phyloP scores from a whole-genome alignment of 139 green algal genomes.

The Limnomonas spitsbergensis region DNA sequence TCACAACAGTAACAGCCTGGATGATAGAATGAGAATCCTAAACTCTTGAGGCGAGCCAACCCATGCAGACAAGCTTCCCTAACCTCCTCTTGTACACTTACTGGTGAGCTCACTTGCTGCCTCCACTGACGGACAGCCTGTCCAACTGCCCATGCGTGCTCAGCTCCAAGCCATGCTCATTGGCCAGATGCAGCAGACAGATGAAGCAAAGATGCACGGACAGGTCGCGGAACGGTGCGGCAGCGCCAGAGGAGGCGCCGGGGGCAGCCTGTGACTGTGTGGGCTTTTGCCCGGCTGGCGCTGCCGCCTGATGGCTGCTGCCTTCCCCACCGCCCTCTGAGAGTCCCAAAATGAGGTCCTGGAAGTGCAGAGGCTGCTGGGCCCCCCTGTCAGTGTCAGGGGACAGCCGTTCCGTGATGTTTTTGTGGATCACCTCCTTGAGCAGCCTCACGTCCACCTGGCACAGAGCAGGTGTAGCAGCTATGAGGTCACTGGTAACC shows the following conservation, averaged over 20 bases:
- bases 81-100: no score
- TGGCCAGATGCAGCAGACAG: constrained; percentile 94
- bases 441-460: constrained; percentile 23
- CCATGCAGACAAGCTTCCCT: no score
- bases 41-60: no score
- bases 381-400: neutral
- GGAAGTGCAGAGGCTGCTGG: neutral
- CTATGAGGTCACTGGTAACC: no score
- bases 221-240: constrained; percentile 56
- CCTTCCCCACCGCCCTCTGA: no score
- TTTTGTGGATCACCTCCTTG: constrained; percentile 13
- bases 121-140: constrained; percentile 17
- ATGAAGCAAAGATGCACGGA: constrained; percentile 96
- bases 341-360: constrained; percentile 10
- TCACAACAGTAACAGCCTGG: no score
- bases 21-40: no score
- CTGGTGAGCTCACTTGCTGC: no score
- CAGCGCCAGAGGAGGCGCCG: neutral
- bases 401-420: neutral
- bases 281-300: neutral
- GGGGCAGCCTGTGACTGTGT: neutral
- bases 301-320: neutral
- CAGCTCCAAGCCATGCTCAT: constrained; percentile 82
- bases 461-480: no score
- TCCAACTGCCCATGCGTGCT: constrained; percentile 27